Conservation (phyloP, 768 basidiomycete species). For the Strobilomyces confusus region DNA sequence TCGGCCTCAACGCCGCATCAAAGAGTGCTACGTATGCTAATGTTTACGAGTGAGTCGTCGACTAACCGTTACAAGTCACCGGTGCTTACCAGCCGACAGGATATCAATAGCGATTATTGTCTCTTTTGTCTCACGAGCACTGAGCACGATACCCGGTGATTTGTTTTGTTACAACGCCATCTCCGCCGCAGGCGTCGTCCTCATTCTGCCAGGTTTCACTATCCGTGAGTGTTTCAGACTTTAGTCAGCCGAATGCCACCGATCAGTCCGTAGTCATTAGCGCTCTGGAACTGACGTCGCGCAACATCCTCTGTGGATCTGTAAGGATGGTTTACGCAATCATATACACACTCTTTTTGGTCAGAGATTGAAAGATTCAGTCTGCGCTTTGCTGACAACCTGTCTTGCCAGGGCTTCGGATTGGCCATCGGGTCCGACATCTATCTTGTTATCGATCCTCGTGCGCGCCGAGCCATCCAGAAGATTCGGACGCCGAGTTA, state of each 20-base stretch:
- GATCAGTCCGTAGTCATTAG: slow-evolving; percentile 52
- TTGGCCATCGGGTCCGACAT: slow-evolving; percentile 81
- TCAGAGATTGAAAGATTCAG: slow-evolving; percentile 26
- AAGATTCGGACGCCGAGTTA: slow-evolving; percentile 34
- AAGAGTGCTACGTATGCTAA: slow-evolving; percentile 92
- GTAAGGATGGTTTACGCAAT: slow-evolving; percentile 83
- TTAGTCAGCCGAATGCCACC: slow-evolving; percentile 1
- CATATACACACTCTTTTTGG: slow-evolving; percentile 80
- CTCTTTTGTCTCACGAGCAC: slow-evolving; percentile 73
- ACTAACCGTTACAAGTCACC: neutral
- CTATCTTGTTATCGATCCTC: slow-evolving; percentile 65
- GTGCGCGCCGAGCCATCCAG: slow-evolving; percentile 40
- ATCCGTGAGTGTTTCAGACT: slow-evolving; percentile 50
- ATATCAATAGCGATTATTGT: slow-evolving; percentile 83
- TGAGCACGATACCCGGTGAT: slow-evolving; percentile 70
- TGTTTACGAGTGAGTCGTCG: slow-evolving; percentile 78
- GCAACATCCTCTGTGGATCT: slow-evolving; percentile 76
- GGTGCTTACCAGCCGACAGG: slow-evolving; percentile 34
- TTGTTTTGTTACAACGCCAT: slow-evolving; percentile 89
- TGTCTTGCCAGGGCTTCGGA: slow-evolving; percentile 62
- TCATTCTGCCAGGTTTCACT: slow-evolving; percentile 86
- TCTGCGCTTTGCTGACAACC: slow-evolving; percentile 6
- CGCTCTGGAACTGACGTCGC: slow-evolving; percentile 76
- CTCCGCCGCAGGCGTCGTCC: slow-evolving; percentile 85
- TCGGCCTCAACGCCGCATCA: slow-evolving; percentile 77